A percentile compares a stretch with the other conserved stretches of the same genome.
Conservation (phyloP, 768 basidiomycete genomes). For the Pisolithus tinctorius region DNA sequence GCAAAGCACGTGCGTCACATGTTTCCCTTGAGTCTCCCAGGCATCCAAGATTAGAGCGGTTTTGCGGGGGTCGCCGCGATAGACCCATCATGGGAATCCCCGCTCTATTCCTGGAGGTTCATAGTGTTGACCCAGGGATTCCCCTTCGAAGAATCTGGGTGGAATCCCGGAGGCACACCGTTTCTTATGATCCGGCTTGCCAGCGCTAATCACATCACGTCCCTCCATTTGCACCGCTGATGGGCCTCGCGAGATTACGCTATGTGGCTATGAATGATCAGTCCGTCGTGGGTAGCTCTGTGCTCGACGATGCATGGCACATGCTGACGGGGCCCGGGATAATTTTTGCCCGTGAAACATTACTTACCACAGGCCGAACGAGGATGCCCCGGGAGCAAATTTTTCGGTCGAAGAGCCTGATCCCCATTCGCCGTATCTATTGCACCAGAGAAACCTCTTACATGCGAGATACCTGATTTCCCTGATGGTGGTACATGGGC, state of each 20-base stretch:
- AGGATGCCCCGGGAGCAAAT: not conserved
- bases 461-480: not conserved
- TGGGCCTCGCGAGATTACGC: not conserved
- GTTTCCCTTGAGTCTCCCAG: conserved; percentile 2
- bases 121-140: too few relatives aligned
- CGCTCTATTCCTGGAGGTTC: too few relatives aligned
- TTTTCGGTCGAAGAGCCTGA: not conserved
- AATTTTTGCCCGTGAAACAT: not conserved
- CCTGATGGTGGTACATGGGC: conserved; percentile 8
- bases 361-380: not conserved
- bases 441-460: not conserved
- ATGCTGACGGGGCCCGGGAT: not conserved
- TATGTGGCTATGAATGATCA: too few relatives aligned
- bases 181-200: too few relatives aligned
- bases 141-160: too few relatives aligned
- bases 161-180: too few relatives aligned
- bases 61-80: not conserved
- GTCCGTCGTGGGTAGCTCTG: not conserved
- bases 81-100: too few relatives aligned
- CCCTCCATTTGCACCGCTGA: too few relatives aligned
- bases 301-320: not conserved
- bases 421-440: not conserved
- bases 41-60: conserved; percentile 4
- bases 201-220: too few relatives aligned
- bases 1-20: conserved; percentile 1